Evolutionary conservation across 768 basidiomycete genomes (phyloP).

Genomic region (Leccinellum albellum): DNA sequence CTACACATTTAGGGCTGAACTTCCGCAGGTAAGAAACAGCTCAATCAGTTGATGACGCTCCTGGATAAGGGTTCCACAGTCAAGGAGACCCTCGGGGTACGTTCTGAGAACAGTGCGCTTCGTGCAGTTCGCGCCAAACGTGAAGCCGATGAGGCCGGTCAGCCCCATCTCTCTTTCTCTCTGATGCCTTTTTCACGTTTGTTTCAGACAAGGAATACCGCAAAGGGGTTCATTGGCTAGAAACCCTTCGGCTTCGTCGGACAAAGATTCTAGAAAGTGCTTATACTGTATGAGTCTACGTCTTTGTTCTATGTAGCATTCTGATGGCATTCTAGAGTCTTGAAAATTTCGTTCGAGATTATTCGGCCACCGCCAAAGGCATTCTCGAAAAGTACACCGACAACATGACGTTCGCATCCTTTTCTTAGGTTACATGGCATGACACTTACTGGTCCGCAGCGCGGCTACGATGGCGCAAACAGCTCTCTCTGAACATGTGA

Average conservation of each 20-base stretch:
- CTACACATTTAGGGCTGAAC: background rate
- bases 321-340: slow-evolving; percentile 53
- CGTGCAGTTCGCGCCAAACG: slow-evolving; percentile 79
- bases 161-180: slow-evolving; percentile 13
- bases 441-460: slow-evolving; percentile 35
- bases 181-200: slow-evolving; percentile 1
- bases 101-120: slow-evolving; percentile 61
- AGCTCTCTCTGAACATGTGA: slow-evolving; percentile 65
- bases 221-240: slow-evolving; percentile 87
- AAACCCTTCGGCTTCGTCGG: slow-evolving; percentile 78
- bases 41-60: slow-evolving; percentile 83
- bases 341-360: slow-evolving; percentile 74
- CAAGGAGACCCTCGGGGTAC: slow-evolving; percentile 56
- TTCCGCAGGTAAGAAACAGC: slow-evolving; percentile 69
- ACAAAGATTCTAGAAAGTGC: slow-evolving; percentile 81
- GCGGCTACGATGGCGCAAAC: slow-evolving; percentile 76
- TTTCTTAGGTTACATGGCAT: background rate
- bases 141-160: slow-evolving; percentile 89
- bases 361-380: slow-evolving; percentile 57
- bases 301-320: background rate
- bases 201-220: slow-evolving; percentile 81
- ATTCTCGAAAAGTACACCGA: slow-evolving; percentile 74
- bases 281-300: slow-evolving; percentile 53
- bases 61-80: slow-evolving; percentile 71
- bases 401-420: slow-evolving; percentile 53